A percentile compares a stretch with the other conserved stretches of the same genome.
Evolutionary conservation across 108 stramenopile genomes (phyloP).

Genomic region (Skeletonema grethae): DNA sequence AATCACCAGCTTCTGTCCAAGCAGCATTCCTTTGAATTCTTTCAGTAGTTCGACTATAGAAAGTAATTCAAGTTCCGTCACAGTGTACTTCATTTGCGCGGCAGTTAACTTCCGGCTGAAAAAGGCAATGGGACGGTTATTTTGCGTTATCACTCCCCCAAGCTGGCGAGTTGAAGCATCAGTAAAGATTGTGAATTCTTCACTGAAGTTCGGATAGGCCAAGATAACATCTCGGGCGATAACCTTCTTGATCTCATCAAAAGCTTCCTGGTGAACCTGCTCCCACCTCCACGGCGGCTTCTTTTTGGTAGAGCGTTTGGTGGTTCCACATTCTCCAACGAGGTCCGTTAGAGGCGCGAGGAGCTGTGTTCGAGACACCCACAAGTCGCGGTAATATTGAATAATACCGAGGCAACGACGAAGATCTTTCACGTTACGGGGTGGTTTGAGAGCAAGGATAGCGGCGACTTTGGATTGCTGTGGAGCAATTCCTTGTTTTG

Average conservation of each 20-base stretch:
- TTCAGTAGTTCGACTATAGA: constrained; percentile 57
- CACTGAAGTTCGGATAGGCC: constrained; percentile 48
- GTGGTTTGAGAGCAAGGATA: constrained; percentile 27
- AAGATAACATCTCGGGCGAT: constrained; percentile 43
- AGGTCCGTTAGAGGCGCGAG: constrained; percentile 52
- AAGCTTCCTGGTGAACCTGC: constrained; percentile 37
- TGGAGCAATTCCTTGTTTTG: constrained; percentile 13
- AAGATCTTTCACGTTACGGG: constrained; percentile 9
- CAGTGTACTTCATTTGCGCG: constrained; percentile 42
- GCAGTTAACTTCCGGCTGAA: constrained; percentile 45
- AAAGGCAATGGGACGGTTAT: constrained; percentile 46
- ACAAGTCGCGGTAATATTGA: constrained; percentile 61
- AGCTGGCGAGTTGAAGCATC: constrained; percentile 47
- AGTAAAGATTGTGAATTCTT: constrained; percentile 36
- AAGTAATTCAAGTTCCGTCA: constrained; percentile 51
- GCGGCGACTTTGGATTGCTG: constrained; percentile 38
- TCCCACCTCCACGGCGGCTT: constrained; percentile 40
- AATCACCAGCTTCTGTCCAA: constrained; percentile 32
- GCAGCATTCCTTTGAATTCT: constrained; percentile 48
- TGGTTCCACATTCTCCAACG: constrained; percentile 12
- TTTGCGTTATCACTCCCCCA: constrained; percentile 48
- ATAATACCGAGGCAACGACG: constrained; percentile 21
- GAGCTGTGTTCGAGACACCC: constrained; percentile 36
- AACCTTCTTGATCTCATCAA: constrained; percentile 46
- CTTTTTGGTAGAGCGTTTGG: constrained; percentile 3